phyloP scores from a whole-genome alignment of 1,139 yeast genomes.

The Nematodospora anomalae region DNA sequence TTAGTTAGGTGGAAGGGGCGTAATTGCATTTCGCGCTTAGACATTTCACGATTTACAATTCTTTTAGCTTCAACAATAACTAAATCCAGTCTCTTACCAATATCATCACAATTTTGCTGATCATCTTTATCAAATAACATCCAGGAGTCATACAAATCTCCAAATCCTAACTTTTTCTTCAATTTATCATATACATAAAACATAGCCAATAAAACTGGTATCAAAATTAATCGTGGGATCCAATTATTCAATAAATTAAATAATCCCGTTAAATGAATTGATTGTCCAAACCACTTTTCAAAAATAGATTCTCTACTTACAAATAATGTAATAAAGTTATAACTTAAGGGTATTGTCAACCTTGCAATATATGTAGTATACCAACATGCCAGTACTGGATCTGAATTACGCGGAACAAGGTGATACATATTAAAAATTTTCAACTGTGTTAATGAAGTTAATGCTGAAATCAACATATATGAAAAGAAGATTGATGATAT shows the following conservation, averaged over 20 bases:
- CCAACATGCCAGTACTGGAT: slow-evolving; percentile 72
- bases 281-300: slow-evolving; percentile 67
- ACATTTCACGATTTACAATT: slow-evolving; percentile 37
- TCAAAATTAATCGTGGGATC: slow-evolving; percentile 68
- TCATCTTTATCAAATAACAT: slow-evolving; percentile 47
- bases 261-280: slow-evolving; percentile 72
- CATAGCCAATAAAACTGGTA: slow-evolving; percentile 64
- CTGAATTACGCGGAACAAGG: slow-evolving; percentile 65
- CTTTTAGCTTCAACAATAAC: slow-evolving; percentile 46
- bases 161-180: slow-evolving; percentile 47
- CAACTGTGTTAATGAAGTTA: slow-evolving; percentile 65
- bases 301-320: slow-evolving; percentile 48
- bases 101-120: slow-evolving; percentile 13
- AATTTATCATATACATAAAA: slow-evolving; percentile 71
- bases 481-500: slow-evolving; percentile 48
- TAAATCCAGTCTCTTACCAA: slow-evolving; percentile 32
- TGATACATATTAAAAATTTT: slow-evolving; percentile 77
- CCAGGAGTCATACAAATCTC: slow-evolving; percentile 58
- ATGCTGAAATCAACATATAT: slow-evolving; percentile 67
- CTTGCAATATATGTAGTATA: slow-evolving; percentile 82
- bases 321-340: slow-evolving; percentile 71
- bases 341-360: slow-evolving; percentile 77
- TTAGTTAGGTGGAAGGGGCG: slow-evolving; percentile 31
- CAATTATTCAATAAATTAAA: slow-evolving; percentile 73
- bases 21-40: slow-evolving; percentile 26